A percentile compares a stretch with the other conserved stretches of the same genome.
These are phyloP conservation scores for Neoboletus magnificus DNA, from an alignment of 768 basidiomycete genomes.

Conservation along the genomic window DNA sequence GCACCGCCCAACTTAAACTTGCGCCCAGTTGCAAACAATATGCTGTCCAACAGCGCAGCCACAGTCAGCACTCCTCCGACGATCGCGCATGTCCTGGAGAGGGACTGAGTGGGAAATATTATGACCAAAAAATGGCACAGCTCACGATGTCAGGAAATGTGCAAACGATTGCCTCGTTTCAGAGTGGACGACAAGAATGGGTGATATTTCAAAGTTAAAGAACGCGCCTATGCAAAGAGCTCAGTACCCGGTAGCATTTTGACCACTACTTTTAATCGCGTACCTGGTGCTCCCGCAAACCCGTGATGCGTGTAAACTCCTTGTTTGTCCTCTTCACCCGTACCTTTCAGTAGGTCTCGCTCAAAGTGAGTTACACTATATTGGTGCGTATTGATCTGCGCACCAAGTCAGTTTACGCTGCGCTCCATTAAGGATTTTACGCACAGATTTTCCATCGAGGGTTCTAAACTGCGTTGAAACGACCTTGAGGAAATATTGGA, in stretches of 20 bases:
- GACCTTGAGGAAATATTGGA: constrained; percentile 99
- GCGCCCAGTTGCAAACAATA: constrained; percentile 79
- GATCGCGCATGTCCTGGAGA: constrained; percentile 86
- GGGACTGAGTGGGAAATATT: not conserved
- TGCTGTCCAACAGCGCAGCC: constrained; percentile 81
- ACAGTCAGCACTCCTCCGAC: constrained; percentile 97
- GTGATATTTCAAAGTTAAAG: constrained; percentile 96
- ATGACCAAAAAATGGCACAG: constrained; percentile 11
- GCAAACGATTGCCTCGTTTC: constrained; percentile 94
- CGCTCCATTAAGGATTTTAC: constrained; percentile 21
- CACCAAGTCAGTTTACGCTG: constrained; percentile 4
- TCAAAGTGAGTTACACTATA: constrained; percentile 97
- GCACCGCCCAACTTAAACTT: constrained; percentile 58
- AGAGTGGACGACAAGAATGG: constrained; percentile 88
- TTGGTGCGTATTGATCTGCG: constrained; percentile 82
- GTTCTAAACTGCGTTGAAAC: constrained; percentile 92
- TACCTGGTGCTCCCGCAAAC: constrained; percentile 66
- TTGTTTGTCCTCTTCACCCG: constrained; percentile 52
- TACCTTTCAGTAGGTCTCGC: constrained; percentile 74
- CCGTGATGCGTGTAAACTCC: constrained; percentile 77
- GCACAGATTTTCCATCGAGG: constrained; percentile 66
- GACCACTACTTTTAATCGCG: constrained; percentile 1
- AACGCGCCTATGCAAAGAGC: constrained; percentile 55
- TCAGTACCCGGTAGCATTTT: not conserved
- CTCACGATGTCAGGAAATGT: constrained; percentile 96